Base-by-base conservation (phyloP, 2,329 filamentous ascomycete species). In the Stagonosporopsis vannaccii region DNA sequence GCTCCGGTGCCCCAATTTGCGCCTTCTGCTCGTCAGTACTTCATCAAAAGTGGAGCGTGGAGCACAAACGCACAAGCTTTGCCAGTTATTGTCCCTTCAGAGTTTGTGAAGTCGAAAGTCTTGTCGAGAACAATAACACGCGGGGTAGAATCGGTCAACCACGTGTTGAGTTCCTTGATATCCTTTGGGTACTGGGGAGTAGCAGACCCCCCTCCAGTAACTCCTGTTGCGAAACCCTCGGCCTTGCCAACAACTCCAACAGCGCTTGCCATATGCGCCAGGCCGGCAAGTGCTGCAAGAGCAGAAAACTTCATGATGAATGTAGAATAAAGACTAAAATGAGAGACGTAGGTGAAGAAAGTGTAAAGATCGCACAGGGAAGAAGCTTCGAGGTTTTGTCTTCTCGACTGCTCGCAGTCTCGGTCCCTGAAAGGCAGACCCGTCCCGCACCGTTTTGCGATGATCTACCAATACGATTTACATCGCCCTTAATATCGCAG, bases 111-210 rank as follows among this genome's bases (percentile, higher is more conserved):
- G 47, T 69, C 60, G 42, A 51, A 61, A 7, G 65, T 70, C 52
- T 68, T 62, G 35, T 75, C 66, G 28, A 77, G 58, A 32, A 77
- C 68, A 36, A 77, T 76, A 37, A 75, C 71, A 6, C 73, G 73
- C 1, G 75, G 59, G 48, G 68, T 63, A 9, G 62, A 61, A 25
- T 72, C 69, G 11, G 61, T 67, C 28, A 74, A 55, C 59, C 61
- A 70, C 19, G 56, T 44, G 22, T 50, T 59, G 35, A 73, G 55
- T 43, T 61, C 44, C 1, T 25, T 47, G 28, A 57, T 57, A 26
- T 51, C 50, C 6, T 48, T 59, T 5, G 59, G 59, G 19, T 54
- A 56, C 28, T 52, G 46, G 1, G 65, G 63, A 12, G 51, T 47
- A 20, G 55, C 58, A n/a, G 23, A 41, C 12, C 58, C 58, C 11